Conservation (phyloP, 2,329 filamentous ascomycete genomes). For the Neonectria ditissima region DNA sequence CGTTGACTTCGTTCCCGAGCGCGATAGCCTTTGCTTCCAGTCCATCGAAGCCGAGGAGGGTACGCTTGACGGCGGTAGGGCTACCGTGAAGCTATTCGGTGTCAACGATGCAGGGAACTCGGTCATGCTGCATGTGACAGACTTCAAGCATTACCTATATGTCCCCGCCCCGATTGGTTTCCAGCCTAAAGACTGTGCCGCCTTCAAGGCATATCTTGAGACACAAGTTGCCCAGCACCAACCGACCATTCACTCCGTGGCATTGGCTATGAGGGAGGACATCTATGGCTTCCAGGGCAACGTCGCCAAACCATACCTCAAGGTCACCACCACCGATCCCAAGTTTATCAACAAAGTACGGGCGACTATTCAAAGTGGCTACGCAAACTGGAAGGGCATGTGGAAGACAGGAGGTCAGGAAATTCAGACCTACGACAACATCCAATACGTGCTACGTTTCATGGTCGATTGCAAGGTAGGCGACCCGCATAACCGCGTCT, state of each 20-base stretch:
- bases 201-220: constrained; percentile 86
- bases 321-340: constrained; percentile 91
- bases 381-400: constrained; percentile 89
- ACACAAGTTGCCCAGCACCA: constrained; percentile 79
- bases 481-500: not conserved
- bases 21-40: constrained; percentile 86
- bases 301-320: constrained; percentile 89
- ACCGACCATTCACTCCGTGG: constrained; percentile 81
- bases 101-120: constrained; percentile 88
- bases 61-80: constrained; percentile 77
- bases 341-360: constrained; percentile 85
- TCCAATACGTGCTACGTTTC: constrained; percentile 94
- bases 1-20: constrained; percentile 64
- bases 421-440: constrained; percentile 93
- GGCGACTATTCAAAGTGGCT: constrained; percentile 77
- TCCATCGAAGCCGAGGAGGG: constrained; percentile 97
- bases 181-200: constrained; percentile 78
- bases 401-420: constrained; percentile 80
- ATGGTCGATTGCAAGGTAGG: constrained; percentile 94
- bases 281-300: constrained; percentile 97
- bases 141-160: constrained; percentile 97
- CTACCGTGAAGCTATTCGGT: constrained; percentile 91
- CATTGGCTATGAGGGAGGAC: constrained; percentile 87
- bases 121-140: constrained; percentile 92
- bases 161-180: constrained; percentile 89